Base-by-base conservation (phyloP, 139 green algal species). In the Tetraselmis chui region DNA sequence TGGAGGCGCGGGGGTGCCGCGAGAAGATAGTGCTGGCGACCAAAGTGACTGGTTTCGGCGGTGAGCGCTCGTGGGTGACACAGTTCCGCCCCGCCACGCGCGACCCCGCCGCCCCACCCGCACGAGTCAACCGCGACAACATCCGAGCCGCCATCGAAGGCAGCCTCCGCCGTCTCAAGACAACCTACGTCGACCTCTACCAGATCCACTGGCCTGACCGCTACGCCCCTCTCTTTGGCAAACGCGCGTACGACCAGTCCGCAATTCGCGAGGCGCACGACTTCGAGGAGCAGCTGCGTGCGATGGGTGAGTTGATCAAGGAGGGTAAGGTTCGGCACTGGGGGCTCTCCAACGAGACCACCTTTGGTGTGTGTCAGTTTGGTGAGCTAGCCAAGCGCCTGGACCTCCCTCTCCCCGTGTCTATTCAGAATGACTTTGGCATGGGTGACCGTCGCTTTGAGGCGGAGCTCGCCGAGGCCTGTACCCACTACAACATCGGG, bases 301-400 rank as follows among this genome's bases (percentile, higher is more conserved):
- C 88, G 0, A 92, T 93, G 83, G 87, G 84, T 0, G 87, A 90
- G 28, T 87, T 97, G 23, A 88, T 97, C 76, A 82, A 87, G 77
- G 88, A 89, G 76, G 94, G 94, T 27, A 97, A 98, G 87, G 91
- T 98, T 79, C 83, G 84, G 30, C 76, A 95, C 78, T 94, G 93
- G 88, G 94, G 94, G 1, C 79, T 98, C 1, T 92, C 83, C 84
- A 98, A 98, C 83, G 94, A 98, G 80, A 96, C 91, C 18, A 87
- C 90, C 11, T 97, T 89, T 59, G 94, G 93, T 0, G 82, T 96
- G 80, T 88, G 84, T 59, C 82, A 89, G 79, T 90, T 94, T 32
- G 90, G 84, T 32, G 84, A 92, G 85, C 81, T 86, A 0, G 91
- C 92, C 74, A 89, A 91, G 82, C 77, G 82, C 28, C 85, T 95